A percentile compares a stretch with the other conserved stretches of the same genome.
These are phyloP conservation scores for Pythium volutum DNA, from an alignment of 352 stramenopile species.

Conservation along the genomic window DNA sequence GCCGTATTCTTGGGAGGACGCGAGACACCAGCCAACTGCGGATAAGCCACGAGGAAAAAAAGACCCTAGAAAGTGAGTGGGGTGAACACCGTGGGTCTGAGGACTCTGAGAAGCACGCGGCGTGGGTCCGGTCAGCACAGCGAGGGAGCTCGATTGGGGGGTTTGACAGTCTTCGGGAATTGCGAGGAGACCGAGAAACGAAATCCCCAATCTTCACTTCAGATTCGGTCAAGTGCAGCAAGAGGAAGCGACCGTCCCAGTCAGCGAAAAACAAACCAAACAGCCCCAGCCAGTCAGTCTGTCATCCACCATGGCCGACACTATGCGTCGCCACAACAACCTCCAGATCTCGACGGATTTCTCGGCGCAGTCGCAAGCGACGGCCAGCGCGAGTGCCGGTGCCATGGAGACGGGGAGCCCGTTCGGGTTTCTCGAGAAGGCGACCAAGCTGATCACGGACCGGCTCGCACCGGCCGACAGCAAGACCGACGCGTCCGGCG, in stretches of 20 bases:
- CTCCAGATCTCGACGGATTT: slow-evolving; percentile 61
- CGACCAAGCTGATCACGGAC: slow-evolving; percentile 56
- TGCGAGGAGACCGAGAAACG: no score
- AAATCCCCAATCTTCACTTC: slow-evolving; percentile 1
- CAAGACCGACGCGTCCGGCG: slow-evolving; percentile 23
- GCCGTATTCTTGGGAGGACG: slow-evolving; percentile 8
- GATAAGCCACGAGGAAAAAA: slow-evolving; percentile 7
- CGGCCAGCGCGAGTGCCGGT: slow-evolving; percentile 8
- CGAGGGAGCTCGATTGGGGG: no score
- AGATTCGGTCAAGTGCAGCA: slow-evolving; percentile 2
- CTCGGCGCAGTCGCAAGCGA: slow-evolving; percentile 15
- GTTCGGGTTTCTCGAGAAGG: slow-evolving; percentile 48
- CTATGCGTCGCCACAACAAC: slow-evolving; percentile 36
- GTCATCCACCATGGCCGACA: slow-evolving; percentile 43
- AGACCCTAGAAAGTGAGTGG: background rate
- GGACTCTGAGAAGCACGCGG: no score
- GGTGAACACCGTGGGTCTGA: no score
- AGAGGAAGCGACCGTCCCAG: background rate
- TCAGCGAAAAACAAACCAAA: no score
- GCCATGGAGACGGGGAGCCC: slow-evolving; percentile 32
- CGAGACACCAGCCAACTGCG: background rate
- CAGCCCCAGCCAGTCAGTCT: background rate
- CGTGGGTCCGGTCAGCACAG: background rate
- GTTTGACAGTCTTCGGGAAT: background rate
- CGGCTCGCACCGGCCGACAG: slow-evolving; percentile 23